phyloP scores from a whole-genome alignment of 1,139 yeast genomes.

The Zygoascus hellenicus region DNA sequence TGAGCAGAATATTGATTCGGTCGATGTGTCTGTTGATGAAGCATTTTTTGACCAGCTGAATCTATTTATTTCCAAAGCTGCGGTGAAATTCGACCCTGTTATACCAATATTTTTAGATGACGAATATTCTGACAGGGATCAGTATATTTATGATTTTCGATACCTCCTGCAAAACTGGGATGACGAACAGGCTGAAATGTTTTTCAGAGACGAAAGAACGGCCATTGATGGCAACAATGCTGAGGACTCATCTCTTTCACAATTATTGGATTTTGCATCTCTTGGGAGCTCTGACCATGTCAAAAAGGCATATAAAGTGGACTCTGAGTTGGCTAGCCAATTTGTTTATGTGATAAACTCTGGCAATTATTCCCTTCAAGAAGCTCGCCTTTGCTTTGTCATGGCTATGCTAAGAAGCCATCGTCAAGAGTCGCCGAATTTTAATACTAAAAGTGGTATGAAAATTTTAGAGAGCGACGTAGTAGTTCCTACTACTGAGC shows the following conservation, averaged over 20 bases:
- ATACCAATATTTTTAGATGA: slow-evolving; percentile 22
- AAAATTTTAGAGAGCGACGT: slow-evolving; percentile 7
- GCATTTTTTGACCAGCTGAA: slow-evolving; percentile 30
- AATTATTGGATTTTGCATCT: slow-evolving; percentile 37
- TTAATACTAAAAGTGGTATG: slow-evolving; percentile 8
- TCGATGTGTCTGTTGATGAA: slow-evolving; percentile 25
- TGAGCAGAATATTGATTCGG: slow-evolving; percentile 34
- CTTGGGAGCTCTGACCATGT: slow-evolving; percentile 25
- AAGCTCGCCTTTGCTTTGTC: slow-evolving; percentile 37
- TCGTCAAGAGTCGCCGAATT: slow-evolving; percentile 4
- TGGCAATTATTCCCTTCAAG: slow-evolving; percentile 40
- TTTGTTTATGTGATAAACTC: slow-evolving; percentile 35
- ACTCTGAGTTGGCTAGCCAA: slow-evolving; percentile 25
- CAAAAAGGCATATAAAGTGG: slow-evolving; percentile 16
- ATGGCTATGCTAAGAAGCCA: slow-evolving; percentile 35
- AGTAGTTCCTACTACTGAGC: background rate
- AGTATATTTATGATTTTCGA: slow-evolving; percentile 36
- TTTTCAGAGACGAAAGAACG: slow-evolving; percentile 20
- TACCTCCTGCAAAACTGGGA: slow-evolving; percentile 42
- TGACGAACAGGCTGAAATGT: slow-evolving; percentile 29
- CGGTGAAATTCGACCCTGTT: slow-evolving; percentile 22
- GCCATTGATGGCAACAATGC: background rate
- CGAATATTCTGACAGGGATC: slow-evolving; percentile 22
- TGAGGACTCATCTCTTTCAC: slow-evolving; percentile 31
- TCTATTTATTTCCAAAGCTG: slow-evolving; percentile 23